phyloP scores from a whole-genome alignment of 2,329 filamentous ascomycete genomes.

The Ophiostoma quercus region DNA sequence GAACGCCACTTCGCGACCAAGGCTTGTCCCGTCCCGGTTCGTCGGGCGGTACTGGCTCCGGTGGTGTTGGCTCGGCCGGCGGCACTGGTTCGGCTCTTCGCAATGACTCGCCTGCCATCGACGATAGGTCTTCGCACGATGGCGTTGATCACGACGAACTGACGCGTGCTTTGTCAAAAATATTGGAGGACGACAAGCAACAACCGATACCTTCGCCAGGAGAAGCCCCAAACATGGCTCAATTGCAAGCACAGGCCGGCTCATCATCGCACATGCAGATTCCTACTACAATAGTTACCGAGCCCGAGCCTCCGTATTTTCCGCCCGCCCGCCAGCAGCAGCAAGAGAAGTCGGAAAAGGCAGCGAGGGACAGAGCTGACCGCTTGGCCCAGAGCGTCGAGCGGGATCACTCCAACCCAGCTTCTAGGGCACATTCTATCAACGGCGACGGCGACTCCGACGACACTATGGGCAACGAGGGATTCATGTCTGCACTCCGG shows the following conservation, averaged over 20 bases:
- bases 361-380: slow-evolving; percentile 36
- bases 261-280: not conserved
- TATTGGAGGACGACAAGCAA: slow-evolving; percentile 22
- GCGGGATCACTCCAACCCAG: slow-evolving; percentile 31
- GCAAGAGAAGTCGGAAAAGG: slow-evolving; percentile 32
- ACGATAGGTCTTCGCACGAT: slow-evolving; percentile 20
- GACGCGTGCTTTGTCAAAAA: slow-evolving; percentile 24
- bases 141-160: slow-evolving; percentile 28
- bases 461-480: slow-evolving; percentile 18
- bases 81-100: slow-evolving; percentile 1
- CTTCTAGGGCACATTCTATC: slow-evolving; percentile 31
- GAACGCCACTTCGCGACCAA: not conserved
- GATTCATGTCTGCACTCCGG: slow-evolving; percentile 6
- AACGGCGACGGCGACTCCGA: slow-evolving; percentile 27
- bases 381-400: slow-evolving; percentile 35
- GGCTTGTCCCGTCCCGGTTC: not conserved
- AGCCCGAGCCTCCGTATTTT: slow-evolving; percentile 25
- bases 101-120: slow-evolving; percentile 4
- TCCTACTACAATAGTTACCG: not conserved
- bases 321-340: slow-evolving; percentile 24
- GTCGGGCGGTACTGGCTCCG: not conserved
- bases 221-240: not conserved
- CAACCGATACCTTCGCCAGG: not conserved
- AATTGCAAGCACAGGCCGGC: not conserved
- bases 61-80: not conserved